Evolutionary conservation across 257 asterid genomes (phyloP), one percentile per base, ranked within the genome.

Genomic region (Solanum clarkiae): DNA sequence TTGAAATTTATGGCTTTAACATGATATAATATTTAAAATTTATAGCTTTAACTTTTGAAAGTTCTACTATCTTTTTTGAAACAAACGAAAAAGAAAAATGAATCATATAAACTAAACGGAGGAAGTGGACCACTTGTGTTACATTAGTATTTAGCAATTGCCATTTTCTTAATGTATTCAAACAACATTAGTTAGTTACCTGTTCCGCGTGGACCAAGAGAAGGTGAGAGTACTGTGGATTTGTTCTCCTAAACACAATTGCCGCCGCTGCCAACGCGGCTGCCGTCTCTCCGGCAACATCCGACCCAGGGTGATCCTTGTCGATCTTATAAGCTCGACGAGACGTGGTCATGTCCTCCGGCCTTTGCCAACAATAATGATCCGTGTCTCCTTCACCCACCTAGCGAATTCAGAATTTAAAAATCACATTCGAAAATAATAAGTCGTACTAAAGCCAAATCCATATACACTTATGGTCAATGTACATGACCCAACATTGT

Each of bases 351-450:
- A 93, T 92, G 80, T 93, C 95, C 91, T 93, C 95, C 82, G 93
- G 94, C 84, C 95, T 84, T 85, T 93, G 95, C 97, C 97, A 92
- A 88, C 95, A 93, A 42, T 90, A 87, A 91, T 92, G 97, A 69
- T 93, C 97, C 17, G 97, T 93, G 82, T 92, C 93, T 20, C 97
- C 97, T 42, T 93, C 95, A 55, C 97, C 97, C 86, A 92, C 95
- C 97, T 93, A 26, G 0, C 4, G 0, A 26, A 79, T 53, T 79
- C 18, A 53, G 0, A 26, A 53, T 79, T 26, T 26, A 79, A 16
- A 26, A 0, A 0, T 24, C 0, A 16, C 0, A 26, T 1, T 47
- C 1, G 0, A 26, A 77, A 26, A 26, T 51, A n/a, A 42, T 2
- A 47, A 85, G 65, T 51, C 22, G 5, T 36, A 68, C 15, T 53